A percentile compares a stretch with the other conserved stretches of the same genome.
phyloP scores from a whole-genome alignment of 805 yeast species.

The Kluyveromyces wickerhamii region DNA sequence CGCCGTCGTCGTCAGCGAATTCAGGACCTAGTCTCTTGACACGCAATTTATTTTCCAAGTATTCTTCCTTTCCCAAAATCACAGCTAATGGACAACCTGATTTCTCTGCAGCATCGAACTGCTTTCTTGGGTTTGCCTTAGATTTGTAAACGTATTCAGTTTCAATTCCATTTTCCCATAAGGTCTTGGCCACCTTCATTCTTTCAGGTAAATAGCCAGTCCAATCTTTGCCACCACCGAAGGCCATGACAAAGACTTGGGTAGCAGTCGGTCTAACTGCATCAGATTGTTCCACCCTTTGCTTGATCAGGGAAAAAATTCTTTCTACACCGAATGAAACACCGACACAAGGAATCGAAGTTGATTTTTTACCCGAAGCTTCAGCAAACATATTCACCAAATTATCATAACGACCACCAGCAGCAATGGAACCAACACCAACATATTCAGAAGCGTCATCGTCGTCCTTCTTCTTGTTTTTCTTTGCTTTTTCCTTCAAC shows the following conservation, averaged over 20 bases:
- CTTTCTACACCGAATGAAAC: constrained; percentile 96
- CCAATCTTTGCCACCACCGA: constrained; percentile 98
- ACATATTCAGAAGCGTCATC: constrained; percentile 95
- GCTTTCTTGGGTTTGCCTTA: constrained; percentile 91
- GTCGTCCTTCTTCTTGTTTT: constrained; percentile 35
- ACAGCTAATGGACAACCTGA: constrained; percentile 86
- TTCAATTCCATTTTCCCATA: constrained; percentile 87
- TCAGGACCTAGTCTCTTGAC: constrained; percentile 87
- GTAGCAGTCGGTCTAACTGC: constrained; percentile 76
- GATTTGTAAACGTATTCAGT: constrained; percentile 88
- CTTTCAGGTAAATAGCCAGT: constrained; percentile 86
- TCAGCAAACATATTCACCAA: constrained; percentile 92
- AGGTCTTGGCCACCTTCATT: constrained; percentile 70
- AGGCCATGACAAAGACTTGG: constrained; percentile 93
- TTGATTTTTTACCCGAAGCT: constrained; percentile 68
- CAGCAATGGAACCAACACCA: constrained; percentile 97
- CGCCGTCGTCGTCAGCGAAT: constrained; percentile 82
- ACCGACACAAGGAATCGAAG: constrained; percentile 94
- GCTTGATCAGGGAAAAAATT: constrained; percentile 79
- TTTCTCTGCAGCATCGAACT: constrained; percentile 96
- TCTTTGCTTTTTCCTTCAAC: constrained; percentile 42
- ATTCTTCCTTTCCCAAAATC: constrained; percentile 93
- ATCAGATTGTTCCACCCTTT: constrained; percentile 56
- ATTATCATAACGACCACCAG: constrained; percentile 97
- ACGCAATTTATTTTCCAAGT: constrained; percentile 64